These are phyloP conservation scores for Ambrosia hybrid DNA, from an alignment of 140 eudicot species.

Conservation along the genomic window DNA sequence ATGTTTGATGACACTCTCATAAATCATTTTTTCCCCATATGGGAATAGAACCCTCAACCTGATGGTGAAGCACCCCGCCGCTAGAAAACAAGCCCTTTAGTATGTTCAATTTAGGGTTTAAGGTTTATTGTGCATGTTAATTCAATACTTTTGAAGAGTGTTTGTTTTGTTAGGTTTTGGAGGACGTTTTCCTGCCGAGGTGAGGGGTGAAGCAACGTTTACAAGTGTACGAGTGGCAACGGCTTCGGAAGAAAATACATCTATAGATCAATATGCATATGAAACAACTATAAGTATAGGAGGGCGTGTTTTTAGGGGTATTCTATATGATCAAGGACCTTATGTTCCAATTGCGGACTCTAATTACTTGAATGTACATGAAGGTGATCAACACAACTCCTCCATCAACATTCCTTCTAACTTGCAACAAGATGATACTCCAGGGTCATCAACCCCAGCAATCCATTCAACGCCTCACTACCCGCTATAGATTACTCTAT, in stretches of 20 bases:
- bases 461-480: not conserved
- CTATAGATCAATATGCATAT: slow-evolving; percentile 59
- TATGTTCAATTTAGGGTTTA: not conserved
- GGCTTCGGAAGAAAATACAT: slow-evolving; percentile 40
- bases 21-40: too few relatives aligned
- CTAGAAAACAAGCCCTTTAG: too few relatives aligned
- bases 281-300: slow-evolving; percentile 70
- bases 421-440: slow-evolving; percentile 6
- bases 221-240: slow-evolving; percentile 62
- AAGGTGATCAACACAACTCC: slow-evolving; percentile 13
- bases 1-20: too few relatives aligned
- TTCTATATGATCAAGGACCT: slow-evolving; percentile 76
- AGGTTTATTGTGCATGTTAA: not conserved
- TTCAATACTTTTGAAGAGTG: slow-evolving; percentile 20
- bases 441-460: not conserved
- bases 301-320: slow-evolving; percentile 75
- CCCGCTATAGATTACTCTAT: not conserved
- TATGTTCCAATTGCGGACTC: slow-evolving; percentile 7
- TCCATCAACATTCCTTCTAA: not conserved
- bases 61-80: too few relatives aligned
- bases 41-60: too few relatives aligned
- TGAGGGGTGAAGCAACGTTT: slow-evolving; percentile 57
- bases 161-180: slow-evolving; percentile 29
- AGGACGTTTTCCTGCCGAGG: slow-evolving; percentile 60
- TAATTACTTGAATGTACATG: slow-evolving; percentile 7